Percentiles rank a stretch among this genome's conserved stretches.
These are phyloP conservation scores for Kodamaea leandrae DNA, from an alignment of 805 yeast genomes.

Conservation along the genomic window DNA sequence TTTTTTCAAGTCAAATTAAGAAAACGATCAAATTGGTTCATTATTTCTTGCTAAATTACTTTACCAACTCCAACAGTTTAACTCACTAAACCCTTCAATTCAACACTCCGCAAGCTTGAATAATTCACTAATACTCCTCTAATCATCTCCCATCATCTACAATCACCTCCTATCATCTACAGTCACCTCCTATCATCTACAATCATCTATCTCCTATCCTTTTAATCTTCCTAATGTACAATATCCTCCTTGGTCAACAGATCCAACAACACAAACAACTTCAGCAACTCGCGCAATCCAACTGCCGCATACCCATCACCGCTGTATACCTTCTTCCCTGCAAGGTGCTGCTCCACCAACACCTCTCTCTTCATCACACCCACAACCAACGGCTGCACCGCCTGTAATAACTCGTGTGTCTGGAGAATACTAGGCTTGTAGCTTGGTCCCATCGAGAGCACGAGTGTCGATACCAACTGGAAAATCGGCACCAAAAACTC, in stretches of 20 bases:
- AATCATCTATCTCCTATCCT: slow-evolving; percentile 7
- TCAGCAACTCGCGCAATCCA: slow-evolving; percentile 52
- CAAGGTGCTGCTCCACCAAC: slow-evolving; percentile 25
- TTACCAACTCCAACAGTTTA: too few species aligned
- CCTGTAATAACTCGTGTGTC: slow-evolving; percentile 49
- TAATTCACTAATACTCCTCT: too few species aligned
- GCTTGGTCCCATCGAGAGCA: slow-evolving; percentile 75
- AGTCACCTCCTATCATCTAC: too few species aligned
- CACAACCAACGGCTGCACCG: slow-evolving; percentile 53
- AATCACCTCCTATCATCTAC: too few species aligned
- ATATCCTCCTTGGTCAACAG: slow-evolving; percentile 31
- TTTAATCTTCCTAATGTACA: slow-evolving; percentile 1
- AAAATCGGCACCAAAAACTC: slow-evolving; percentile 72
- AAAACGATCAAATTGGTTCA: background rate
- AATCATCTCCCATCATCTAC: too few species aligned
- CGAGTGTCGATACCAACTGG: slow-evolving; percentile 64
- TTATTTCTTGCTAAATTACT: too few species aligned
- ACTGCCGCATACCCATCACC: slow-evolving; percentile 28
- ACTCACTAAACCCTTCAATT: too few species aligned
- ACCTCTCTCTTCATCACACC: slow-evolving; percentile 64
- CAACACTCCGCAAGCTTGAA: too few species aligned
- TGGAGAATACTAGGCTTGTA: slow-evolving; percentile 57
- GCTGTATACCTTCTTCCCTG: slow-evolving; percentile 13
- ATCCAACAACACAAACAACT: slow-evolving; percentile 52
- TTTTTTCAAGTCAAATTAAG: background rate